These are phyloP conservation scores for Neurospora sp. DNA, from an alignment of 495 filamentous ascomycete genomes.

Conservation along the genomic window DNA sequence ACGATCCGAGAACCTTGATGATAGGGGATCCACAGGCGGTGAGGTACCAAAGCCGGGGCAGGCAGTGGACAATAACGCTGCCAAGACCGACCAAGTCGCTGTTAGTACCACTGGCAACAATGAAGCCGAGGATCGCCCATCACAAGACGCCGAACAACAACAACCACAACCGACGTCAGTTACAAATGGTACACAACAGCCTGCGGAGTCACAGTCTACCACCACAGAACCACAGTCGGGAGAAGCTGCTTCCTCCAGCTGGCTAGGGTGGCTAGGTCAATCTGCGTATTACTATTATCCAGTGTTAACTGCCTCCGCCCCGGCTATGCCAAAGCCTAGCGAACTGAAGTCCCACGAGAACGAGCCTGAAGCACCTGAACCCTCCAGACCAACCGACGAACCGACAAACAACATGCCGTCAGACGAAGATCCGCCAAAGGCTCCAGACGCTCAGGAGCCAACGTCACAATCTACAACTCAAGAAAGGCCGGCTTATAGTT, in stretches of 20 bases:
- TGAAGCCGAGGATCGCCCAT: background rate
- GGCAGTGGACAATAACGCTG: background rate
- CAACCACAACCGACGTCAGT: background rate
- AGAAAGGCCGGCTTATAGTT: constrained; percentile 6
- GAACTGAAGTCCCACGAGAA: constrained; percentile 16
- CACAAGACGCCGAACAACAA: constrained; percentile 1
- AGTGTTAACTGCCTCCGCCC: constrained; percentile 9
- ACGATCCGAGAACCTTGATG: constrained; percentile 1
- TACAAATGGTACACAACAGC: constrained; percentile 3
- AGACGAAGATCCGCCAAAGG: constrained; percentile 11
- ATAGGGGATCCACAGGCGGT: background rate
- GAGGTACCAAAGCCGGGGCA: background rate
- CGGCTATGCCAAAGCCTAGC: constrained; percentile 7
- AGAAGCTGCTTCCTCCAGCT: constrained; percentile 36
- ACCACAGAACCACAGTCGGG: constrained; percentile 13
- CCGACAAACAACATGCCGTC: constrained; percentile 1
- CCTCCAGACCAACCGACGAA: constrained; percentile 7
- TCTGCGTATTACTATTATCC: constrained; percentile 6
- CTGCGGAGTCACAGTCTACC: constrained; percentile 6
- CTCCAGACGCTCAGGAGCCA: constrained; percentile 15
- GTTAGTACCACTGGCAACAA: background rate
- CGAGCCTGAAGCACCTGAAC: constrained; percentile 5
- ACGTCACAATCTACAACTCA: constrained; percentile 7
- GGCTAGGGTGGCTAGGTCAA: constrained; percentile 51
- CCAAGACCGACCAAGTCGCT: constrained; percentile 3